Conservation (phyloP, 177 flowering plant genomes). For the Vitis hybrid region DNA sequence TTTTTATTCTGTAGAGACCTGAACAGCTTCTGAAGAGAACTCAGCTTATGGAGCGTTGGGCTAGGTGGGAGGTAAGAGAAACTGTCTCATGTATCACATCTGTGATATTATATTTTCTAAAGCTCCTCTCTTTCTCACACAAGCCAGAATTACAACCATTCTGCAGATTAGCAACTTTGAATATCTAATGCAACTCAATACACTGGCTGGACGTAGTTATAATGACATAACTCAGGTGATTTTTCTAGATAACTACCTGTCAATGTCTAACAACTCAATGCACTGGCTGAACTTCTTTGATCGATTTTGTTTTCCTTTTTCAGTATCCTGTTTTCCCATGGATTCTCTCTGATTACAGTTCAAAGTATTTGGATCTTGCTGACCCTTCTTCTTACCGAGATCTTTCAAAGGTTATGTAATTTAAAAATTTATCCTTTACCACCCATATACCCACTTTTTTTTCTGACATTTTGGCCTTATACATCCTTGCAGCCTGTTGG, state of each 20-base stretch:
- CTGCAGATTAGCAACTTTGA: constrained; percentile 99
- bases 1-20: constrained; percentile 66
- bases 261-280: neutral
- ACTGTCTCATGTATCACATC: neutral
- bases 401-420: constrained; percentile 73
- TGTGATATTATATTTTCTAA: neutral
- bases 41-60: constrained; percentile 99
- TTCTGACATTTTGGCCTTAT: constrained; percentile 7
- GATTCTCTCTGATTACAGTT: constrained; percentile 91
- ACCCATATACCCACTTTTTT: constrained; percentile 2
- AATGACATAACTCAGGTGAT: constrained; percentile 96
- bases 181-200: constrained; percentile 95
- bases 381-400: constrained; percentile 81
- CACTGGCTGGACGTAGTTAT: constrained; percentile 96
- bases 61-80: constrained; percentile 89
- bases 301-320: constrained; percentile 19
- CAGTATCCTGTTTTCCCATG: constrained; percentile 99
- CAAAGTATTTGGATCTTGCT: constrained; percentile 67
- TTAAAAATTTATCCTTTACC: constrained; percentile 11
- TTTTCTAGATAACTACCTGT: neutral
- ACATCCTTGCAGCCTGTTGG: constrained; percentile 82
- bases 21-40: constrained; percentile 93
- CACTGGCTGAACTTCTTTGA: neutral
- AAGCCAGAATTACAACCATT: neutral
- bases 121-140: neutral